Base-by-base conservation (phyloP, 805 yeast species). In the Candida patagonica region DNA sequence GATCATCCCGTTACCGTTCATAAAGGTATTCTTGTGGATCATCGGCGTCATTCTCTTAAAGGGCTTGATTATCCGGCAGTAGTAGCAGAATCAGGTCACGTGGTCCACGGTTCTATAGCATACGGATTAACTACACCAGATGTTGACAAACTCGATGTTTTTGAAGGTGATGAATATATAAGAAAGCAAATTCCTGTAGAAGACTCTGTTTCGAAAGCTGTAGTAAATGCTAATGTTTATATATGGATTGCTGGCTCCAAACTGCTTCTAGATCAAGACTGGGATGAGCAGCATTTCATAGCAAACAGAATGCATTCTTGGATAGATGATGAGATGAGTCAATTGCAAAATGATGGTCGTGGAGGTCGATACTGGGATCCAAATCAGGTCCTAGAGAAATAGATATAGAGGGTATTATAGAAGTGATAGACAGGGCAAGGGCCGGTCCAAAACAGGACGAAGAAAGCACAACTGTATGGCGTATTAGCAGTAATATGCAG, bases 131-230 rank as follows among this genome's bases (percentile, higher is more conserved):
- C 44, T 9, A 39, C 16, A 1, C 42, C 29, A 8, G 49, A 52
- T 19, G n/a, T 52, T 12, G 16, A 25, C 6, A 44, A 41, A 22
- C 35, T 53, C 19, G 58, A 54, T 37, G 21, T 42, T 26, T 54
- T 54, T 41, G 58, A 54, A 41, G 57, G 56, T 9, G 49, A 42
- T 25, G 52, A 53, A 22, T 54, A 53, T 26, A 13, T 22, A 8
- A 42, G 56, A 16, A 27, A 35, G 24, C 25, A 26, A 4, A 48
- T 48, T 3, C 20, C 20, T 5, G 51, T 52, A 6, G 2, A 12
- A 7, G 52, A 49, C 32, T 26, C n/a, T n/a, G 39, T 30, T 6
- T 17, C 34, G 2, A 31, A 26, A 4, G 23, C 13, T 7, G 4
- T 13, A 1, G 44, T 39, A 9, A 26, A 40, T 7, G 53, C 51